phyloP scores from a whole-genome alignment of 78 protist species.

The Dictyostelium brefeldianum region DNA sequence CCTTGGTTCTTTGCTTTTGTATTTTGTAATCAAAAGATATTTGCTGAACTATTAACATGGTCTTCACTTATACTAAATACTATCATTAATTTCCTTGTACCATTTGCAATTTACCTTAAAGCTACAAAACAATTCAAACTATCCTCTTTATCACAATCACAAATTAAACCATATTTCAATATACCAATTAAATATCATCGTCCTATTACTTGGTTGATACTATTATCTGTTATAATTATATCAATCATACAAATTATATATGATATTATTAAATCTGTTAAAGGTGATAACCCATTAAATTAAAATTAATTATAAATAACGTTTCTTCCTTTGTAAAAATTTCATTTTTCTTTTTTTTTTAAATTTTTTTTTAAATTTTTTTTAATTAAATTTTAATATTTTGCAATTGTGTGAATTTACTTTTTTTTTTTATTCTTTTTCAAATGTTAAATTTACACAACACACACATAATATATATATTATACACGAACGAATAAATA shows the following conservation, averaged over 20 bases:
- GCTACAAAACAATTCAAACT: slow-evolving; percentile 4
- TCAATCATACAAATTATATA: slow-evolving; percentile 31
- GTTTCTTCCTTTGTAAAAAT: background rate
- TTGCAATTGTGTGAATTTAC: background rate
- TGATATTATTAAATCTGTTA: slow-evolving; percentile 7
- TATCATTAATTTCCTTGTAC: slow-evolving; percentile 27
- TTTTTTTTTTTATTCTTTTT: background rate
- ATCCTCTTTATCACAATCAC: background rate
- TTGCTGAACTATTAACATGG: slow-evolving; percentile 47
- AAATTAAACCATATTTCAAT: slow-evolving; percentile 31
- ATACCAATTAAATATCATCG: slow-evolving; percentile 13
- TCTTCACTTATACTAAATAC: slow-evolving; percentile 34
- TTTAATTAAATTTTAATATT: background rate
- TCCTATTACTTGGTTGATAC: background rate
- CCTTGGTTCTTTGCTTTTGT: slow-evolving; percentile 53
- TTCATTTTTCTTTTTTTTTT: background rate
- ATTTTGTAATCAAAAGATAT: slow-evolving; percentile 50
- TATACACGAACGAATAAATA: no score
- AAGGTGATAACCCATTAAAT: slow-evolving; percentile 30
- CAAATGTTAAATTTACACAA: no score
- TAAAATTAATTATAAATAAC: background rate
- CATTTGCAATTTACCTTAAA: slow-evolving; percentile 39
- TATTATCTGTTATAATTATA: background rate
- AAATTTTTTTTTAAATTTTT: background rate
- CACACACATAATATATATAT: no score